Evolutionary conservation across 495 filamentous ascomycete species (phyloP).

Genomic region (Collariella sp.): DNA sequence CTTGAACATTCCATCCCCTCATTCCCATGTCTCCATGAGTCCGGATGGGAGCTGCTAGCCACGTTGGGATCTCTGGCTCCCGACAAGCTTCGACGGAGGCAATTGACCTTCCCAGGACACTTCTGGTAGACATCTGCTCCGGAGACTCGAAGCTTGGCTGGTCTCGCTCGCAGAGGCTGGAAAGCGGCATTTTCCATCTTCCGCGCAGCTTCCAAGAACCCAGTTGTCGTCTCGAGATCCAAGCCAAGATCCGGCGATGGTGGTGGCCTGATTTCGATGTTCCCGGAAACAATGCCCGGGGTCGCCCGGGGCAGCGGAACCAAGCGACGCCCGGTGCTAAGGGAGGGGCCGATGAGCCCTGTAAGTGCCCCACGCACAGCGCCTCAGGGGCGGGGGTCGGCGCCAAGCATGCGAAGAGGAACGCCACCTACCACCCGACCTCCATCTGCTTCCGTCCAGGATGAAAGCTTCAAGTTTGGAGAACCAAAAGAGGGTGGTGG

Average conservation of each 20-base stretch:
- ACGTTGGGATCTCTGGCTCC: neutral
- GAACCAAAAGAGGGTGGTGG: too few relatives aligned
- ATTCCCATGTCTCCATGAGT: neutral
- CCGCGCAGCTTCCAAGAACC: too few relatives aligned
- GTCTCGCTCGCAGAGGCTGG: too few relatives aligned
- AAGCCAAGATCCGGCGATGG: too few relatives aligned
- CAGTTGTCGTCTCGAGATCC: too few relatives aligned
- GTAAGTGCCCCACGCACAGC: neutral
- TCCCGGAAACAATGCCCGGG: neutral
- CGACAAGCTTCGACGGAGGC: neutral
- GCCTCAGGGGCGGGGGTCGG: too few relatives aligned
- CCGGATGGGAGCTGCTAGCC: neutral
- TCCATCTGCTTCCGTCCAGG: too few relatives aligned
- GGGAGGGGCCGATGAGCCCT: neutral
- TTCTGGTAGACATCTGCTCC: neutral
- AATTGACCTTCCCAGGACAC: neutral
- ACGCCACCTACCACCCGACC: neutral
- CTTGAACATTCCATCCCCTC: neutral
- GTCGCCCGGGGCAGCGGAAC: slow-evolving; percentile 1
- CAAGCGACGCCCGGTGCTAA: slow-evolving; percentile 1
- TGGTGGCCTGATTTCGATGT: slow-evolving; percentile 2
- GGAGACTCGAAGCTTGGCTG: too few relatives aligned
- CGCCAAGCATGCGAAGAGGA: too few relatives aligned
- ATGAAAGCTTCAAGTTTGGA: too few relatives aligned
- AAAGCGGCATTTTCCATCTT: too few relatives aligned